Conservation (phyloP, 805 yeast genomes). For the Monosporozyma aerobia region DNA sequence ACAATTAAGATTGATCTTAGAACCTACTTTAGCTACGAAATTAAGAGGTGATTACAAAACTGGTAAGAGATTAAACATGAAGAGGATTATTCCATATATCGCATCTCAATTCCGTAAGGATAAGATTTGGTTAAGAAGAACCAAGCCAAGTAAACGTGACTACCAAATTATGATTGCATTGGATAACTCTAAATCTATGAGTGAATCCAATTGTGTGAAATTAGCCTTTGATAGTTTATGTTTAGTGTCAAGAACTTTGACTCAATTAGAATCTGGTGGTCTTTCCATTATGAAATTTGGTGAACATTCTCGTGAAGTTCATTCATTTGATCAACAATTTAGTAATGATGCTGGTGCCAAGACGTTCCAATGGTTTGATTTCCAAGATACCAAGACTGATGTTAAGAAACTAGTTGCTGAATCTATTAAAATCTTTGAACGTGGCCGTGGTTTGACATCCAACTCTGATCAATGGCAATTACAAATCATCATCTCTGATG, state of each 20-base stretch:
- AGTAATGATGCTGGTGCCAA: slow-evolving; percentile 74
- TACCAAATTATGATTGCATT: slow-evolving; percentile 96
- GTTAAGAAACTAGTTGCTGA: slow-evolving; percentile 61
- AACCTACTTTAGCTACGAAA: slow-evolving; percentile 95
- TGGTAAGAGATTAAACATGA: slow-evolving; percentile 95
- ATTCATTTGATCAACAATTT: slow-evolving; percentile 82
- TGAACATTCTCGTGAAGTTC: slow-evolving; percentile 70
- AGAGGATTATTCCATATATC: slow-evolving; percentile 92
- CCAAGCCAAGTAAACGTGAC: slow-evolving; percentile 94
- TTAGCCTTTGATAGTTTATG: slow-evolving; percentile 93
- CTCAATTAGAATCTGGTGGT: slow-evolving; percentile 91
- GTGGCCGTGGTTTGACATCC: slow-evolving; percentile 40
- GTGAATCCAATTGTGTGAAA: slow-evolving; percentile 81
- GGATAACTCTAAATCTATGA: slow-evolving; percentile 96
- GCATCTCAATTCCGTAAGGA: slow-evolving; percentile 97
- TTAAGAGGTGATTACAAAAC: slow-evolving; percentile 92
- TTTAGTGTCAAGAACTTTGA: slow-evolving; percentile 83
- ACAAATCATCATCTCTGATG: slow-evolving; percentile 89
- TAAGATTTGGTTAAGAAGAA: slow-evolving; percentile 95
- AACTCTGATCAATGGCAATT: slow-evolving; percentile 82
- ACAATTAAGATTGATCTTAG: slow-evolving; percentile 83
- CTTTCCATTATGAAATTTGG: slow-evolving; percentile 88
- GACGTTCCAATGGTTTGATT: slow-evolving; percentile 80
- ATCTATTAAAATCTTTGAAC: slow-evolving; percentile 64
- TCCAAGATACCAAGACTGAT: slow-evolving; percentile 82